phyloP scores from a whole-genome alignment of 2,329 filamentous ascomycete genomes.

The Bimuria novae-zelandiae region DNA sequence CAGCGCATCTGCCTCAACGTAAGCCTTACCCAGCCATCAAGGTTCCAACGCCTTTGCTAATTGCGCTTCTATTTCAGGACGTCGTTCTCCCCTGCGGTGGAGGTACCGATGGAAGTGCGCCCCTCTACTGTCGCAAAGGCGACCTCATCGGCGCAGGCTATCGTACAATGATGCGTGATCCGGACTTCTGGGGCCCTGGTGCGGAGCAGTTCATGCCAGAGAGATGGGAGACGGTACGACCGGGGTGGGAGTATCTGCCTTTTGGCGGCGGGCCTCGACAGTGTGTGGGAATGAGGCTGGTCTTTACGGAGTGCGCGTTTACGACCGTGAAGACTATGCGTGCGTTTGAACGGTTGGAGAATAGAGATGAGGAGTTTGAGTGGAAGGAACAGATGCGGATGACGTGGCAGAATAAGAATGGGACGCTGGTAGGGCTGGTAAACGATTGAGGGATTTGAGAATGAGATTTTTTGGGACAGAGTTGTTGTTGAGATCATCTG shows the following conservation, averaged over 20 bases:
- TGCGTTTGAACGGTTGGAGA: slow-evolving; percentile 13
- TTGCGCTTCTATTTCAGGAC: neutral
- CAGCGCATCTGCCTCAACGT: slow-evolving; percentile 8
- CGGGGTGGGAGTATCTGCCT: slow-evolving; percentile 18
- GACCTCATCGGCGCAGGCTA: slow-evolving; percentile 17
- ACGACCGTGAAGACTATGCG: slow-evolving; percentile 5
- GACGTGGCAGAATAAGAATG: slow-evolving; percentile 20
- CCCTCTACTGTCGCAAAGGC: slow-evolving; percentile 14
- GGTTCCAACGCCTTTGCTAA: neutral
- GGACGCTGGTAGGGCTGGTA: slow-evolving; percentile 7
- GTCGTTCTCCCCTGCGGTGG: slow-evolving; percentile 15
- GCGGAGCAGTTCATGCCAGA: slow-evolving; percentile 18
- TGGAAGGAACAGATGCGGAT: slow-evolving; percentile 22
- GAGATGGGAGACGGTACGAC: slow-evolving; percentile 17
- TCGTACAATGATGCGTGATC: slow-evolving; percentile 12
- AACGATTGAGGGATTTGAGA: neutral
- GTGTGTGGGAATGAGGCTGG: slow-evolving; percentile 15
- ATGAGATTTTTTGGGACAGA: no score
- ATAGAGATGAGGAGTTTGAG: slow-evolving; percentile 10
- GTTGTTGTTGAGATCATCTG: no score
- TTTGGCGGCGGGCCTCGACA: slow-evolving; percentile 18
- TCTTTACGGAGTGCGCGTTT: slow-evolving; percentile 13
- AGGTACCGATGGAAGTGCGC: slow-evolving; percentile 6
- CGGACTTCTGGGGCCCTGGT: slow-evolving; percentile 15
- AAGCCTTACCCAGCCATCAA: neutral